Evolutionary conservation across 2,329 filamentous ascomycete species (phyloP).

Genomic region (Fusarium poae): DNA sequence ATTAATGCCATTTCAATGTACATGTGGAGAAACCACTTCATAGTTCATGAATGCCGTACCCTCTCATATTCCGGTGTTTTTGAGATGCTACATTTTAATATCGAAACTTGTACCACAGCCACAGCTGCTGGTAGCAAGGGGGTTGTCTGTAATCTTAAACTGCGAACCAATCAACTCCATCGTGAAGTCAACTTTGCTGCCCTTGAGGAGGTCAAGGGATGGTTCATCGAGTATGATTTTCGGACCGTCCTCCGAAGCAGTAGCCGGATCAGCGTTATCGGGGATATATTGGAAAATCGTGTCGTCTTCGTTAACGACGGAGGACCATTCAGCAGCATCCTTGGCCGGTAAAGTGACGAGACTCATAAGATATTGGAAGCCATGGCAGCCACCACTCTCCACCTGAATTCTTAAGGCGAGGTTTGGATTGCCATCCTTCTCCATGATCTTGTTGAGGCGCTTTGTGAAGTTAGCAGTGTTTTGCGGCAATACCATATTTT

Average conservation of each 20-base stretch:
- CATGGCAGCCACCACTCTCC: conserved; percentile 94
- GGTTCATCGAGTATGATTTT: conserved; percentile 91
- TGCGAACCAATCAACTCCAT: conserved; percentile 90
- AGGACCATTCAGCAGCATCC: conserved; percentile 52
- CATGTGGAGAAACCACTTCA: conserved; percentile 17
- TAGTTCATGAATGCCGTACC: conserved; percentile 21
- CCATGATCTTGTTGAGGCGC: conserved; percentile 83
- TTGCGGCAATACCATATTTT: accelerated
- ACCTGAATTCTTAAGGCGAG: conserved; percentile 92
- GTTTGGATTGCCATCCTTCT: conserved; percentile 77
- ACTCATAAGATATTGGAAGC: conserved; percentile 97
- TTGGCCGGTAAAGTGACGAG: conserved; percentile 72
- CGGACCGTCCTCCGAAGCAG: conserved; percentile 59
- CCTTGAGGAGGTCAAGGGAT: conserved; percentile 88
- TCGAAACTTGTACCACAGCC: conserved; percentile 98
- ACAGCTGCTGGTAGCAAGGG: conserved; percentile 90
- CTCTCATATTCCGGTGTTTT: background rate
- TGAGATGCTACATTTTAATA: conserved; percentile 73
- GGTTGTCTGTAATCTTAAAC: conserved; percentile 97
- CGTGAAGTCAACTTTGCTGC: conserved; percentile 96
- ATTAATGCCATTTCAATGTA: conserved; percentile 35
- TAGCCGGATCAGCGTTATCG: conserved; percentile 57
- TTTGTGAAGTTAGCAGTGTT: conserved; percentile 49
- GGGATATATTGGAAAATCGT: conserved; percentile 82
- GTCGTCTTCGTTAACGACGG: conserved; percentile 77